phyloP scores from a whole-genome alignment of 169 alveolate genomes.

The Plasmodium sp. region DNA sequence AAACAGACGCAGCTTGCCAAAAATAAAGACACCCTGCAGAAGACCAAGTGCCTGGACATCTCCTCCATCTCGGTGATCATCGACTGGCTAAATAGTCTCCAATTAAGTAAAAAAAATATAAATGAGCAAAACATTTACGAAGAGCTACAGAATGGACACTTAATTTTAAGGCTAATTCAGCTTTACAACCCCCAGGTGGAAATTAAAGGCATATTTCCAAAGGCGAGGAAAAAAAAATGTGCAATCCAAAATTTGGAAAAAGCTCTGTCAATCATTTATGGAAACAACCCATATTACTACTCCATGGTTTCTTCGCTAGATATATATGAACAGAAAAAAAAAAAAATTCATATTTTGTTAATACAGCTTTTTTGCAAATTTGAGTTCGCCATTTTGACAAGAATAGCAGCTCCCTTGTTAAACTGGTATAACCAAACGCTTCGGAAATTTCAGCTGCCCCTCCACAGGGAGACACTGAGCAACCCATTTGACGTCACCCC shows the following conservation, averaged over 20 bases:
- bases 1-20: conserved; percentile 13
- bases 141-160: conserved; percentile 37
- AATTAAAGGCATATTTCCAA: conserved; percentile 23
- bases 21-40: conserved; percentile 35
- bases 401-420: conserved; percentile 35
- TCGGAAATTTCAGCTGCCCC: conserved; percentile 7
- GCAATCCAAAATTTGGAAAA: conserved; percentile 64
- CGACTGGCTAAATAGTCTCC: conserved; percentile 61
- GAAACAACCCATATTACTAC: conserved; percentile 49
- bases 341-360: conserved; percentile 32
- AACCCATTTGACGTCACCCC: conserved; percentile 29
- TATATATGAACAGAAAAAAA: conserved; percentile 51
- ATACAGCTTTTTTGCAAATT: conserved; percentile 51
- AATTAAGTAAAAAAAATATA: conserved; percentile 21
- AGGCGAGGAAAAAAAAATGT: conserved; percentile 66
- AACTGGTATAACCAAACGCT: conserved; percentile 49
- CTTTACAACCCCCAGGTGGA: conserved; percentile 30
- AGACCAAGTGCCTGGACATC: conserved; percentile 19
- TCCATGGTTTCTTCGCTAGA: conserved; percentile 52
- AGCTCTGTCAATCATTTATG: conserved; percentile 45
- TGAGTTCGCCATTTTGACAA: conserved; percentile 46
- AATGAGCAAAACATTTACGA: conserved; percentile 59
- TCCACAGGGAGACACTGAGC: conserved; percentile 12
- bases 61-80: conserved; percentile 35
- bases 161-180: conserved; percentile 45